These are phyloP conservation scores for Thymus quinquecostatus DNA, from an alignment of 257 asterid species.

Conservation along the genomic window DNA sequence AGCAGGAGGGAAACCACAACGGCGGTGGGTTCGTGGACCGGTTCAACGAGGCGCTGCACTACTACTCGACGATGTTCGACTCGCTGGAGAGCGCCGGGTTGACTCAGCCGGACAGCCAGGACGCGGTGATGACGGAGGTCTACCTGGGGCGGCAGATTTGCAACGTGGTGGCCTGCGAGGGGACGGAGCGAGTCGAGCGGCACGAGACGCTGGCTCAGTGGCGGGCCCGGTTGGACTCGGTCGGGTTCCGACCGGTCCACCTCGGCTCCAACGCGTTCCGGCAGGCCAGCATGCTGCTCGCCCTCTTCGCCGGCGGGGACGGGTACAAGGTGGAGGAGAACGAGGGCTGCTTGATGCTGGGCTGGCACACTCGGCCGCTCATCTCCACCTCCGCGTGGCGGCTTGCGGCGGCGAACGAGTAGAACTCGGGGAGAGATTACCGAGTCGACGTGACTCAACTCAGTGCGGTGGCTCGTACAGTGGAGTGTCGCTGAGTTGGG, in stretches of 20 bases:
- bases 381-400: conserved; percentile 91
- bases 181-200: conserved; percentile 72
- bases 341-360: conserved; percentile 82
- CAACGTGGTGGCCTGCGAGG: conserved; percentile 88
- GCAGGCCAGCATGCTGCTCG: conserved; percentile 88
- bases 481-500: conserved; percentile 35
- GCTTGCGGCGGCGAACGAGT: conserved; percentile 38
- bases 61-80: conserved; percentile 89
- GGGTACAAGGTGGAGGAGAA: conserved; percentile 86
- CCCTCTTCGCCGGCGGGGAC: conserved; percentile 72
- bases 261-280: conserved; percentile 84
- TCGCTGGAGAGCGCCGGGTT: conserved; percentile 73
- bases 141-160: conserved; percentile 81
- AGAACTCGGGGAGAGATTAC: background rate
- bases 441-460: background rate
- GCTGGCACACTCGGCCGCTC: conserved; percentile 87
- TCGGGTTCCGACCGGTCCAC: conserved; percentile 70
- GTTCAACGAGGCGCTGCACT: conserved; percentile 83
- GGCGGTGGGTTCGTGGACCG: conserved; percentile 63
- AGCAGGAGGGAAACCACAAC: conserved; percentile 83
- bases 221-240: conserved; percentile 60
- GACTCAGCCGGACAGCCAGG: conserved; percentile 56
- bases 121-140: conserved; percentile 76
- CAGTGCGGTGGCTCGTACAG: background rate
- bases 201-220: conserved; percentile 83